Conservation (phyloP, 768 basidiomycete species). For the Boletus sp. region DNA sequence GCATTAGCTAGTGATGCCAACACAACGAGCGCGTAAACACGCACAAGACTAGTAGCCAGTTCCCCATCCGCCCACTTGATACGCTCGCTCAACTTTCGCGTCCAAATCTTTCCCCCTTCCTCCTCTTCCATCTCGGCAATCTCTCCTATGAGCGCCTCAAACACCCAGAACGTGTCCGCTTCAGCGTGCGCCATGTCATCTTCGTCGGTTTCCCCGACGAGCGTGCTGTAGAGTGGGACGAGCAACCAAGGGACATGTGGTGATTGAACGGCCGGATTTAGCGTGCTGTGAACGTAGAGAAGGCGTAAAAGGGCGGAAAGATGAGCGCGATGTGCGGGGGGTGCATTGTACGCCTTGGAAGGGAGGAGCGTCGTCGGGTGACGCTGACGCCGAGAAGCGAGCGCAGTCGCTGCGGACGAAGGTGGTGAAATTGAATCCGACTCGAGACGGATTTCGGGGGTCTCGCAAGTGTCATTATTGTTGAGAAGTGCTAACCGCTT, state of each 20-base stretch:
- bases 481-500: constrained; percentile 47
- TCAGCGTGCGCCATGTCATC: constrained; percentile 65
- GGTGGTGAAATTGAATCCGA: constrained; percentile 5
- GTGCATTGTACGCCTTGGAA: constrained; percentile 43
- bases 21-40: neutral
- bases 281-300: constrained; percentile 63
- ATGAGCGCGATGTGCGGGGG: constrained; percentile 56
- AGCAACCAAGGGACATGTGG: constrained; percentile 68
- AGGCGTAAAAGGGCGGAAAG: constrained; percentile 63
- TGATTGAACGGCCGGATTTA: constrained; percentile 71
- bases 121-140: constrained; percentile 72
- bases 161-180: constrained; percentile 81
- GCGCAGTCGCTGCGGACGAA: constrained; percentile 36
- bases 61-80: constrained; percentile 63
- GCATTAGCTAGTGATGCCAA: neutral
- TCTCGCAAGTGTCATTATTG: constrained; percentile 15
- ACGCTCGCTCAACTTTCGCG: constrained; percentile 56
- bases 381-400: constrained; percentile 22
- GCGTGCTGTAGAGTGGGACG: constrained; percentile 61
- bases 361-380: constrained; percentile 45
- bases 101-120: constrained; percentile 60
- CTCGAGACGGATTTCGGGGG: constrained; percentile 43
- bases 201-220: constrained; percentile 58
- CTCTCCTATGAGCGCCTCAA: constrained; percentile 70
- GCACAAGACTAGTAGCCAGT: constrained; percentile 56